These are phyloP conservation scores for Candida coquimbonensis DNA, from an alignment of 805 yeast genomes.

Conservation along the genomic window DNA sequence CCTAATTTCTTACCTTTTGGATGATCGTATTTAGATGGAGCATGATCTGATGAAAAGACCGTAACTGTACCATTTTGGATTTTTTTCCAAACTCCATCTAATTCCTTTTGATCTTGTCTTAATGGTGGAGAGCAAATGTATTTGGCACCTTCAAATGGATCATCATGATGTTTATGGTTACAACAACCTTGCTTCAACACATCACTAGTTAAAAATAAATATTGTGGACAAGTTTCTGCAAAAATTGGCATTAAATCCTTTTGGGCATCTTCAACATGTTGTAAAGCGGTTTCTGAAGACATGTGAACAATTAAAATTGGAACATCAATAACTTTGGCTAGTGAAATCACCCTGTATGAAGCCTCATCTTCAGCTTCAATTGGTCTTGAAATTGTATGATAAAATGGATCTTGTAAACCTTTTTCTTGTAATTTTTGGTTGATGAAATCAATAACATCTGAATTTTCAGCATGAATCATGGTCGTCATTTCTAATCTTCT, in stretches of 20 bases:
- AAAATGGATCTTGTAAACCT: slow-evolving; percentile 34
- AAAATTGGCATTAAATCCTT: slow-evolving; percentile 33
- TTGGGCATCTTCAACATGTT: slow-evolving; percentile 37
- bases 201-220: slow-evolving; percentile 36
- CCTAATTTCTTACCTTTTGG: slow-evolving; percentile 38
- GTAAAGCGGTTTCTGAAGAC: slow-evolving; percentile 36
- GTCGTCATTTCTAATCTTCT: slow-evolving; percentile 37
- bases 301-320: slow-evolving; percentile 43
- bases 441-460: slow-evolving; percentile 37
- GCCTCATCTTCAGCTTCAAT: slow-evolving; percentile 42
- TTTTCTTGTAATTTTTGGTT: slow-evolving; percentile 33
- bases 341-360: slow-evolving; percentile 37
- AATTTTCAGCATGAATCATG: slow-evolving; percentile 47
- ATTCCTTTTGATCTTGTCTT: slow-evolving; percentile 31
- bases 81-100: slow-evolving; percentile 39
- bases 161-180: slow-evolving; percentile 23
- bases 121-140: slow-evolving; percentile 45
- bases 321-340: slow-evolving; percentile 37
- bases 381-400: slow-evolving; percentile 40
- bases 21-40: slow-evolving; percentile 37
- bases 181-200: slow-evolving; percentile 24
- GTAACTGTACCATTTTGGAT: slow-evolving; percentile 42
- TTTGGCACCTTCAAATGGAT: slow-evolving; percentile 40
- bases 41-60: slow-evolving; percentile 39
- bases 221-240: slow-evolving; percentile 48